Evolutionary conservation across 2,329 filamentous ascomycete species (phyloP), one percentile per base, ranked within the genome.

Genomic region (Trichophyton simii): DNA sequence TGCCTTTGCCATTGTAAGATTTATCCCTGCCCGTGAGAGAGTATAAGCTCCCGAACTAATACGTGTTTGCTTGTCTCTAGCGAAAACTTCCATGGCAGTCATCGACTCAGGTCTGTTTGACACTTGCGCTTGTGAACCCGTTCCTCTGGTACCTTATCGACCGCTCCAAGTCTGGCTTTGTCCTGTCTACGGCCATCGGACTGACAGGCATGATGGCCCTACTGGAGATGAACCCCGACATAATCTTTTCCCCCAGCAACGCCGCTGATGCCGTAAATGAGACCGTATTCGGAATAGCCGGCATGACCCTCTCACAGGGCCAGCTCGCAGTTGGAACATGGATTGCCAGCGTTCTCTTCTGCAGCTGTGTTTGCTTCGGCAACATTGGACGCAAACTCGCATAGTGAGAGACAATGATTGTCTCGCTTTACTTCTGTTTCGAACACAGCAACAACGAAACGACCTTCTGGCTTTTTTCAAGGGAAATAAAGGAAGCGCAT

Each of bases 91-190:
- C 90, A 0, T 99, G 94, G 94, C 83, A 91, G 68, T 96, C 91
- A 7, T 94, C 91, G 1, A 83, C 96, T n/a, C 94, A 99, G 74
- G 85, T 95, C 20, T 95, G 91, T 0, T 75, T 95, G 28, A 94
- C 91, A 0, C 84, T 99, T 57, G 89, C 91, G 22, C 83, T 97
- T 63, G 89, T 88, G 20, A 97, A 97, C 71, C 92, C 94, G 0
- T 87, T 94, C 8, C 78, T 99, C 18, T 99, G 94, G 94, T 99
- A 95, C 75, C 80, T 97, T 25, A 88, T 99, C 70, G 94, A 99
- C 75, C 88, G 92, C 58, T 94, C 90, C 55, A 86, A 85, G 66
- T 83, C 91, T 0, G 94, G 94, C 3, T 87, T 97, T 67, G 77
- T 94, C 38, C 82, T 96, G 61, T 91, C 89, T 0, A 80, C 86